Conservation (phyloP, 2,329 filamentous ascomycete genomes). For the Camptophora hylomeconis region DNA sequence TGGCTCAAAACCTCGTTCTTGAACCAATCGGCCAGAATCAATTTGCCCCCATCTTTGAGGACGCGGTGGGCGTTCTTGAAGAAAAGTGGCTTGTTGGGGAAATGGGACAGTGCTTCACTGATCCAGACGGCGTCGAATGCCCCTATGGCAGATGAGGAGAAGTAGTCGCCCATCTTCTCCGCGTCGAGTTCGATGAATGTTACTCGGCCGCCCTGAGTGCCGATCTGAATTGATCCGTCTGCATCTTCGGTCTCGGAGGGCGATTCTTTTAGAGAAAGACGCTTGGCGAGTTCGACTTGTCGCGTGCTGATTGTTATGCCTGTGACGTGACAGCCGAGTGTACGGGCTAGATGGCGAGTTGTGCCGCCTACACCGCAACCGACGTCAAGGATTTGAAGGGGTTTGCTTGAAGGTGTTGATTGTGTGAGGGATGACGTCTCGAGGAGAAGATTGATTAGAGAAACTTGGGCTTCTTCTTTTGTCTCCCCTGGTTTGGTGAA, state of each 20-base stretch:
- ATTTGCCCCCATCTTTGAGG: constrained; percentile 36
- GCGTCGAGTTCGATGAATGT: constrained; percentile 47
- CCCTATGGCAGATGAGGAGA: constrained; percentile 23
- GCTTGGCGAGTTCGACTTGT: constrained; percentile 45
- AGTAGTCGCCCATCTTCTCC: constrained; percentile 45
- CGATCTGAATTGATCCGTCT: constrained; percentile 27
- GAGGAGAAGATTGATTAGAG: constrained; percentile 44
- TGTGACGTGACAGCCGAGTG: constrained; percentile 40
- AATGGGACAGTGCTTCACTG: constrained; percentile 47
- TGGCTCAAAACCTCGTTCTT: constrained; percentile 36
- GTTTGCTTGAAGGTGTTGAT: constrained; percentile 7
- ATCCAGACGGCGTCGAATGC: constrained; percentile 49
- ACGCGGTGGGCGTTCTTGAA: constrained; percentile 40
- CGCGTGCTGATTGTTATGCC: constrained; percentile 48
- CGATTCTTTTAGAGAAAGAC: constrained; percentile 29
- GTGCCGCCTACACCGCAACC: constrained; percentile 51
- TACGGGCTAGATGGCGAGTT: constrained; percentile 40
- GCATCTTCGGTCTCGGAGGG: constrained; percentile 10
- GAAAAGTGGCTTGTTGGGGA: constrained; percentile 46
- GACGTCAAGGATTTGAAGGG: constrained; percentile 39
- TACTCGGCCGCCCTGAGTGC: constrained; percentile 30
- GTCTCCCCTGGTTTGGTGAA: constrained; percentile 36
- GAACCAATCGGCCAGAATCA: constrained; percentile 51
- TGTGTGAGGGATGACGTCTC: constrained; percentile 31
- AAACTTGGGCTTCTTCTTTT: constrained; percentile 46